These are phyloP conservation scores for Geranium brycei DNA, from an alignment of 345 rosid species.

Conservation along the genomic window DNA sequence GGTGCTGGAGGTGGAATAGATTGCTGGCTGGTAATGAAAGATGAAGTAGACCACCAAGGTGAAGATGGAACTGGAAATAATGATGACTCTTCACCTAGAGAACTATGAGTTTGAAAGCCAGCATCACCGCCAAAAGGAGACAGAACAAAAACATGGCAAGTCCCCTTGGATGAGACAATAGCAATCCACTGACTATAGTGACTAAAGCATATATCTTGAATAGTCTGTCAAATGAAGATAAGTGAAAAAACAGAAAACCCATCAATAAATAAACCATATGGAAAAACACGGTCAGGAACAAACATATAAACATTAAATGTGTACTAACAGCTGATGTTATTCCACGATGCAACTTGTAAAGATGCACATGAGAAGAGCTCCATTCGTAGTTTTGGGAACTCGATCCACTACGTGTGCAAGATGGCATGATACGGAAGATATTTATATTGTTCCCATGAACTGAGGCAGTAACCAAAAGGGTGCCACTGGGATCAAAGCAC, in stretches of 20 bases:
- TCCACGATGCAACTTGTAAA: slow-evolving; percentile 90
- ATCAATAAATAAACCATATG: background rate
- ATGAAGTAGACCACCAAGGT: slow-evolving; percentile 79
- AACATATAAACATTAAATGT: slow-evolving; percentile 10
- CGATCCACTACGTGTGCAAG: slow-evolving; percentile 34
- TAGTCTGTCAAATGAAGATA: slow-evolving; percentile 42
- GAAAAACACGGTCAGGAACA: background rate
- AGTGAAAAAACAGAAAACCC: slow-evolving; percentile 3
- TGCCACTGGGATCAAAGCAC: slow-evolving; percentile 96
- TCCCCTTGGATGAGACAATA: slow-evolving; percentile 83
- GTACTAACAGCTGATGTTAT: slow-evolving; percentile 86
- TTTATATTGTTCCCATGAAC: slow-evolving; percentile 83
- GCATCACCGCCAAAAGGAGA: slow-evolving; percentile 71
- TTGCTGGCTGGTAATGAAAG: slow-evolving; percentile 36
- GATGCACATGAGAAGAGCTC: slow-evolving; percentile 86
- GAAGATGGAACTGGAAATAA: slow-evolving; percentile 43
- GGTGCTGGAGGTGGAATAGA: slow-evolving; percentile 48
- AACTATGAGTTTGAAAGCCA: slow-evolving; percentile 46
- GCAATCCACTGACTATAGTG: slow-evolving; percentile 85
- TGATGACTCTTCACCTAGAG: slow-evolving; percentile 39
- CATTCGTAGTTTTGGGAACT: slow-evolving; percentile 45
- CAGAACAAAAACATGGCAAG: slow-evolving; percentile 83
- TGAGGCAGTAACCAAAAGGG: slow-evolving; percentile 88
- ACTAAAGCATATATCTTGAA: slow-evolving; percentile 96
- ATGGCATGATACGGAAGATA: slow-evolving; percentile 85